Evolutionary conservation across 768 basidiomycete genomes (phyloP), one percentile per base, ranked within the genome.

Genomic region (Boletus insuetus): DNA sequence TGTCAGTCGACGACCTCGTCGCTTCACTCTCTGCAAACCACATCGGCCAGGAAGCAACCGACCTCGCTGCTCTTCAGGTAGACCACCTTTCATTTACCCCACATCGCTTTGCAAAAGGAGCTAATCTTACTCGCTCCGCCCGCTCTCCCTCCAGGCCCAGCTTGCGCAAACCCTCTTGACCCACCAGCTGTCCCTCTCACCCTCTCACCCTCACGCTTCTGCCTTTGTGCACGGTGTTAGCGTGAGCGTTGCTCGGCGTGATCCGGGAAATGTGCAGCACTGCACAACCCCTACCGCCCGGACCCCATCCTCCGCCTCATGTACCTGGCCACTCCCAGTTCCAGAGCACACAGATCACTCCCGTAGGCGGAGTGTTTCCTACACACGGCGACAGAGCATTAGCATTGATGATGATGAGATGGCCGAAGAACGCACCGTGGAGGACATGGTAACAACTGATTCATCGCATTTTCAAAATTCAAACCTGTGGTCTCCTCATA

Each of bases 11-110:
- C 65, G 79, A 80, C 71, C 80, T 80, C 63, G 74, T 81, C 50
- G 72, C 78, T 20, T 79, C 79, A 12, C 58, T 80, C 61, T 72
- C 68, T 41, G 61, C 74, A 3, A 77, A 72, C 64, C 79, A 80
- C 73, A 78, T 80, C 64, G 78, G 78, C 55, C 80, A 80, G 60
- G 79, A 80, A 60, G 78, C 78, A n/a, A 71, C 74, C 14, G 80
- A 80, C 68, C 71, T 80, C 56, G 77, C 77, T 45, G 66, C 74
- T 24, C 73, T 80, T 14, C 78, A 81, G 74, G 79, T 80, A 60
- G 55, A 49, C 14, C 6, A 8, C 24, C 0, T 34, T 46, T 51
- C 51, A 54, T 55, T 51, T 61, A 56, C 54, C 58, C 62, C 56
- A 20, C 61, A 66, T 29, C 29, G 42, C 60, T 41, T 51, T 16